Base-by-base conservation (phyloP, 169 alveolate genomes). In the Amoebophrya sp. region DNA sequence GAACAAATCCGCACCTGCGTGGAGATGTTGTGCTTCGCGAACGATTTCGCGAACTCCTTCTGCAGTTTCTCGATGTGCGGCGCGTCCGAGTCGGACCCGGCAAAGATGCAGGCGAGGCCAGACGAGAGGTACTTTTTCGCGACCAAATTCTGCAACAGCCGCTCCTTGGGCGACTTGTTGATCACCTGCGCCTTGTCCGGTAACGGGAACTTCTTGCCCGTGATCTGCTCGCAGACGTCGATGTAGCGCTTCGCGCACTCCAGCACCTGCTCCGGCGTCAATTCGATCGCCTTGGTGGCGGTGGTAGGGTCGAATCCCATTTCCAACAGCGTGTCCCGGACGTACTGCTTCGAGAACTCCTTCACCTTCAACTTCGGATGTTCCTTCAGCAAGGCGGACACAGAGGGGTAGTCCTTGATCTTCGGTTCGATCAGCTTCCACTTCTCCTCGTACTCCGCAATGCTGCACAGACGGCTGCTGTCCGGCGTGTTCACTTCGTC, bases 401-500 rank as follows among this genome's bases (percentile, higher is more conserved):
- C 93, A 39, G 39, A 10, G 55, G 55, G 32, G 89, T 77, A 91
- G 7, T 83, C 35, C 1, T 66, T 66, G 2, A 0, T 25, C 1
- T 18, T 25, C 90, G 14, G 18, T 10, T 39, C 38, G 29, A 92
- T 89, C 32, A 77, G 40, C 23, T 83, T 89, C 40, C 38, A 89
- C 89, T 92, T 92, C 39, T 32, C 18, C 53, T 40, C 89, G 83
- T 39, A 89, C 92, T 92, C 93, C 77, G 23, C 35, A 32, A 39
- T 40, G 33, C 89, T 92, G 77, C 93, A 92, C 77, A 92, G 40
- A 18, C 93, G 93, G 33, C 77, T 23, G 39, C 66, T 29, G 39
- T 92, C 93, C 25, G 93, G 93, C 0, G 93, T 92, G 92, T 89
- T 89, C 23, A 92, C 93, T 92, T 92, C 93, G 92, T 92, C 93